Evolutionary conservation across 2,329 filamentous ascomycete genomes (phyloP).

Genomic region (Neopestalotiopsis clavispora): DNA sequence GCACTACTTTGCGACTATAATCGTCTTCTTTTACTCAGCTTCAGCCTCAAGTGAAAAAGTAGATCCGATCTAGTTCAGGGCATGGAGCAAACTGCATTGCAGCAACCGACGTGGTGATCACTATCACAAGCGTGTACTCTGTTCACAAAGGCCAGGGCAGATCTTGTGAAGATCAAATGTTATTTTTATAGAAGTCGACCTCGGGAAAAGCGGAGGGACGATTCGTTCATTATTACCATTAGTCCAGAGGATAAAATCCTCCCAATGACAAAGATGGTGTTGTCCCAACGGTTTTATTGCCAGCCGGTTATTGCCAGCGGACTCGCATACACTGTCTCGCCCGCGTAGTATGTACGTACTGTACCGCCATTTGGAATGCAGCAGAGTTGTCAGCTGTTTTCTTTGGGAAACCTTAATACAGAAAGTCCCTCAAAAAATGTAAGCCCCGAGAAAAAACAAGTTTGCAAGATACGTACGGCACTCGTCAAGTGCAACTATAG

Average conservation of each 20-base stretch:
- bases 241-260: neutral
- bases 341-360: neutral
- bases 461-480: neutral
- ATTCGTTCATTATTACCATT: neutral
- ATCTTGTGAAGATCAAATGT: neutral
- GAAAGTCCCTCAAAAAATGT: neutral
- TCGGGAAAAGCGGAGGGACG: neutral
- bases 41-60: no score
- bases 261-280: neutral
- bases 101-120: no score
- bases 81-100: no score
- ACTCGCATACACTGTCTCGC: neutral
- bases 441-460: neutral
- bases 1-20: no score
- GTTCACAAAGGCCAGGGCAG: neutral
- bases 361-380: neutral
- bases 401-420: neutral
- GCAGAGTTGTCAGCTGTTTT: neutral
- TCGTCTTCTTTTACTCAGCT: no score
- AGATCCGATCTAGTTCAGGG: no score
- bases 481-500: neutral
- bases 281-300: neutral
- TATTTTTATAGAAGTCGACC: neutral
- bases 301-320: neutral
- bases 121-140: no score